These are phyloP conservation scores for Sporothrix euskadiensis DNA, from an alignment of 2,329 filamentous ascomycete genomes.

Conservation along the genomic window DNA sequence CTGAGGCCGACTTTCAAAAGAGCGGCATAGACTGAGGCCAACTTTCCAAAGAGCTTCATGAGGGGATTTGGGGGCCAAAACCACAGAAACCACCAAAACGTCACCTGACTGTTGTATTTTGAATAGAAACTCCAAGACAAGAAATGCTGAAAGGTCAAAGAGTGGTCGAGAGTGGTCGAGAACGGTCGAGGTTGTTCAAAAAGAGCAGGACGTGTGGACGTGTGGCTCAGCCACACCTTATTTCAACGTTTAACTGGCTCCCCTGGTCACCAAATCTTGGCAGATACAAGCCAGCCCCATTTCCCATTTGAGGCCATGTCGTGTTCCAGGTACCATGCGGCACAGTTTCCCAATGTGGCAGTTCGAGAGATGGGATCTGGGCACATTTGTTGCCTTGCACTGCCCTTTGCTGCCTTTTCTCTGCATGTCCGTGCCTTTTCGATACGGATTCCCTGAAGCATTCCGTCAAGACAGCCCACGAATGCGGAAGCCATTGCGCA, in stretches of 20 bases:
- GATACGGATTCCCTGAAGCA: too few species aligned
- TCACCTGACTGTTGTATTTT: not conserved
- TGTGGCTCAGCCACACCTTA: not conserved
- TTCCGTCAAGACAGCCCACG: too few species aligned
- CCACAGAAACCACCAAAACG: not conserved
- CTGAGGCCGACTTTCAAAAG: not conserved
- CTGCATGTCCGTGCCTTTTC: too few species aligned
- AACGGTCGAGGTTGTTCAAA: not conserved
- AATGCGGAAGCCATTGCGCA: too few species aligned
- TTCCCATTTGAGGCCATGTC: too few species aligned
- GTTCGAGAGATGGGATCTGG: too few species aligned
- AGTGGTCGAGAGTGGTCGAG: not conserved
- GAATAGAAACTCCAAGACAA: not conserved
- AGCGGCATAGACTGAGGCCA: not conserved
- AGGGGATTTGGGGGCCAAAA: not conserved
- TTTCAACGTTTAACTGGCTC: not conserved
- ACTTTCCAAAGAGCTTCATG: not conserved
- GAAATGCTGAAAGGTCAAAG: not conserved
- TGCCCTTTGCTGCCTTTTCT: too few species aligned
- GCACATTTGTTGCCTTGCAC: too few species aligned
- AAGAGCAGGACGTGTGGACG: not conserved
- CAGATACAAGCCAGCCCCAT: too few species aligned
- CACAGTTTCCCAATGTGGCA: too few species aligned
- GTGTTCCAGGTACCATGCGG: too few species aligned
- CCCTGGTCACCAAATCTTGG: too few species aligned